Evolutionary conservation across 495 filamentous ascomycete genomes (phyloP), one percentile per base, ranked within the genome.

Genomic region (Bryoglossum gracile): DNA sequence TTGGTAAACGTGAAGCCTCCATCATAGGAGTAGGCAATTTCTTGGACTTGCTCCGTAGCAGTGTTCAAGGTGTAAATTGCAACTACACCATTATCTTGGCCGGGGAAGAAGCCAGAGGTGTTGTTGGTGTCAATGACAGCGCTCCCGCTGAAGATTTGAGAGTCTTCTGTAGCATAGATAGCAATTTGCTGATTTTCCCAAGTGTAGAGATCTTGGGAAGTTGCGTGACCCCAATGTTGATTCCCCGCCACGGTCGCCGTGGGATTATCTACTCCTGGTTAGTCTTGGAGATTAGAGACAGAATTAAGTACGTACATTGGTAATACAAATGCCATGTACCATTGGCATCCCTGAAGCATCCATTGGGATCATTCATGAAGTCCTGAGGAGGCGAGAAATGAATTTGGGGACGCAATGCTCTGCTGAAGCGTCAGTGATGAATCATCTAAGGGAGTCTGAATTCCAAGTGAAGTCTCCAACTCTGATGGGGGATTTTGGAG

Each of bases 291-390:
- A 11, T n/a, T 11, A 3, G 42, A 8, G 3, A 48, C 30, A 23
- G 16, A 17, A 25, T 17, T 51, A 1, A 43, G 2, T 3, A 46
- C 55, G 16, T 23, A 54, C 50, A 73, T 53, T 78, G 73, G 58
- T 76, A 78, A 58, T 77, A 79, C 0, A 77, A 54, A 58, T 79
- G 75, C 43, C 68, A 79, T 4, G 63, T 55, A n/a, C 68, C 72
- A 25, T 67, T 59, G 3, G 60, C 57, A 56, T 75, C 72, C 2
- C 66, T 41, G 24, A 79, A 67, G 51, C 80, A 69, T 39, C 78
- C 76, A 60, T 74, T 79, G 6, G 78, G 76, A 53, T 81, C 78
- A 55, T 81, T 80, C 70, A 81, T 79, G 58, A 76, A 81, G 44
- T 69, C 61, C 18, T 55, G 51, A 2, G 65, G 64, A 0, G 77